Evolutionary conservation across 345 rosid species (phyloP).

Genomic region (Combretum micranthum): DNA sequence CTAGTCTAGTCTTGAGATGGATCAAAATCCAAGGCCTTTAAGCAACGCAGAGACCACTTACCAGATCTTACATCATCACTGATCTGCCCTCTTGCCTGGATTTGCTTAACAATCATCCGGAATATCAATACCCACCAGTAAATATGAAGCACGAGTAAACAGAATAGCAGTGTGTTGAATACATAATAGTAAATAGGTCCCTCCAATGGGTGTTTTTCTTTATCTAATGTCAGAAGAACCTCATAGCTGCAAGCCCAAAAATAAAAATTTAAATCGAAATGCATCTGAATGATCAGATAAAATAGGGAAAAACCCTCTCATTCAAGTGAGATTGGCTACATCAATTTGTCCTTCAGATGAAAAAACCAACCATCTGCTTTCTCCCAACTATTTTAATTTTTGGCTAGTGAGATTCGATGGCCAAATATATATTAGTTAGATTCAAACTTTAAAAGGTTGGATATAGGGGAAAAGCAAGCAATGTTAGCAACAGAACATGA

Average conservation of each 20-base stretch:
- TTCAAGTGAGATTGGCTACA: too few species aligned
- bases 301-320: too few species aligned
- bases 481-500: not conserved
- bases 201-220: slow-evolving; percentile 43
- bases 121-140: slow-evolving; percentile 91
- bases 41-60: slow-evolving; percentile 15
- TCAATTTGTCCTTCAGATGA: too few species aligned
- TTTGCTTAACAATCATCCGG: slow-evolving; percentile 74
- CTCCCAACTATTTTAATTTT: too few species aligned
- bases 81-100: slow-evolving; percentile 65
- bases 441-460: too few species aligned
- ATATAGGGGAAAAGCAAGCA: not conserved
- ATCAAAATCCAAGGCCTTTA: not conserved
- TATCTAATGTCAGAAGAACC: slow-evolving; percentile 56
- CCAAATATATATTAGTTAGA: too few species aligned
- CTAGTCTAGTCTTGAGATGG: too few species aligned
- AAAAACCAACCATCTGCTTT: too few species aligned
- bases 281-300: too few species aligned
- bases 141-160: slow-evolving; percentile 71
- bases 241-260: slow-evolving; percentile 54
- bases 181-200: slow-evolving; percentile 70
- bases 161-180: slow-evolving; percentile 67
- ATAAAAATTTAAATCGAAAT: not conserved
- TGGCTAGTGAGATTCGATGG: too few species aligned
- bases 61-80: slow-evolving; percentile 93